Evolutionary conservation across 2,329 filamentous ascomycete species (phyloP), one percentile per base, ranked within the genome.

Genomic region (Phialophora chinensis): DNA sequence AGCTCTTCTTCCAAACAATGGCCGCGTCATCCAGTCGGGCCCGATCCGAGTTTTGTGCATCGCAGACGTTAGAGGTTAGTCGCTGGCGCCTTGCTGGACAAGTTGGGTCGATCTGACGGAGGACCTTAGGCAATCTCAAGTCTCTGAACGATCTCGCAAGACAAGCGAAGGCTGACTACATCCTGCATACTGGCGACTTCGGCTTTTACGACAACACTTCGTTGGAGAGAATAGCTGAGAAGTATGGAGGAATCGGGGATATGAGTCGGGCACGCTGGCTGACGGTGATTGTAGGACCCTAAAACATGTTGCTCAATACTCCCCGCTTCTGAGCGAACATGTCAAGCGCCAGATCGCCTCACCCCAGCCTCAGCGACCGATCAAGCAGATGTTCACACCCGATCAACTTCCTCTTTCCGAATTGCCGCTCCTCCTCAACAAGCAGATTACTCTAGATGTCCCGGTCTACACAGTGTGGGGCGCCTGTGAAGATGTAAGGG

Each of bases 381-480:
- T 97, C 78, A 97, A 97, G 83, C 86, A 90, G 69, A 90, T 93
- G 73, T 96, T 96, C 79, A 83, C 87, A 10, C 86, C 92, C 25
- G 88, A 89, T 75, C 91, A 96, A 70, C 88, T 97, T 31, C 92
- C 93, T 65, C 89, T 99, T 61, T 99, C 95, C 65, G 93, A 99
- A 82, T 88, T 99, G 42, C 87, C 94, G 27, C 87, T 91, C 74
- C 92, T 99, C 73, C 87, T 99, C 71, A 91, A 88, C 79, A 93
- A 93, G 78, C 90, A 91, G 72, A 86, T 96, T 75, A 96, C 92
- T 76, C 88, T 99, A 65, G 93, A 99, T 69, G 91, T 99, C 65
- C 95, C 95, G 0, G 95, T 99, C 64, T 98, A 97, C 82, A 99
- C 95, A 49, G 95, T 99, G 44, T 99, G 95, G 95, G 95, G 95